Evolutionary conservation across 495 filamentous ascomycete species (phyloP).

Genomic region (Hypoxylon intermedium): DNA sequence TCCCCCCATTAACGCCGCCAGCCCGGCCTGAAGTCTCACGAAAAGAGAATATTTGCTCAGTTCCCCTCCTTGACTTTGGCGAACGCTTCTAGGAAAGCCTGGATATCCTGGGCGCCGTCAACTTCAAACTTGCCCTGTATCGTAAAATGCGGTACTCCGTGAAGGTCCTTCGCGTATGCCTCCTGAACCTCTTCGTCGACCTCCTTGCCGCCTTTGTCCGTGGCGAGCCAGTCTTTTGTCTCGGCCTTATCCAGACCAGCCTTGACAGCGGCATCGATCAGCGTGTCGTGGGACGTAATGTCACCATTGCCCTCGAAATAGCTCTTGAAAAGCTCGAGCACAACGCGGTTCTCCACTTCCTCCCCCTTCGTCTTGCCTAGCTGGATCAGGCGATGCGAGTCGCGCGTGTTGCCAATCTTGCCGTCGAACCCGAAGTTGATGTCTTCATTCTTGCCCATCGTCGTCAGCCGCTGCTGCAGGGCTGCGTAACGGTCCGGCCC

Average conservation of each 20-base stretch:
- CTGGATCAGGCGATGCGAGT: conserved; percentile 76
- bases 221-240: conserved; percentile 68
- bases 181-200: conserved; percentile 72
- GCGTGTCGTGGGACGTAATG: conserved; percentile 69
- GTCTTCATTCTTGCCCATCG: conserved; percentile 64
- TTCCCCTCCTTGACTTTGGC: conserved; percentile 51
- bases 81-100: conserved; percentile 61
- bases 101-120: conserved; percentile 67
- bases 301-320: conserved; percentile 82
- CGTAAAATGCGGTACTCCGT: conserved; percentile 75
- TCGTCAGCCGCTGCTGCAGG: conserved; percentile 61
- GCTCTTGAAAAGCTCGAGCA: conserved; percentile 69
- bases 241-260: conserved; percentile 67
- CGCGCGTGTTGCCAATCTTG: conserved; percentile 73
- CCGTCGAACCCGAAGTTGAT: conserved; percentile 75
- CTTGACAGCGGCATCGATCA: conserved; percentile 65
- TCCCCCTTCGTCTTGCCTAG: conserved; percentile 64
- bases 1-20: conserved; percentile 24
- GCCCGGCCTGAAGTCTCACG: neutral
- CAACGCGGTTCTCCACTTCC: conserved; percentile 67
- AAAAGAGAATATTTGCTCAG: neutral
- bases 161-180: conserved; percentile 59
- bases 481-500: conserved; percentile 60
- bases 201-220: conserved; percentile 65
- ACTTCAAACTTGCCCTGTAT: conserved; percentile 67